Conservation (phyloP, 805 yeast genomes). For the Metschnikowia koreensis region DNA sequence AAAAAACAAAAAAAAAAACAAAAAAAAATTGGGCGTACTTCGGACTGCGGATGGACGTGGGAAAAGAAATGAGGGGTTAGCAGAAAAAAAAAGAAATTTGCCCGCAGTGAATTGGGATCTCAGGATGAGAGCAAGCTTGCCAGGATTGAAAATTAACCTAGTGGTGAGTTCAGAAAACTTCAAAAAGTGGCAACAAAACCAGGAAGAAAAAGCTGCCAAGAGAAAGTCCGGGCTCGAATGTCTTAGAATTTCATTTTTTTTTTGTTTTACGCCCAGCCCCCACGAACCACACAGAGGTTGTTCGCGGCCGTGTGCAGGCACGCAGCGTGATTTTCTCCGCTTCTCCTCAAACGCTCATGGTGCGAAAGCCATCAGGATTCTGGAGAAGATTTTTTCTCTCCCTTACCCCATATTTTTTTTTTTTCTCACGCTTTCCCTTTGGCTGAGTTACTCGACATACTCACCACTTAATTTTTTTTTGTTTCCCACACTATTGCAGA, state of each 20-base stretch:
- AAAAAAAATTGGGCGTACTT: background rate
- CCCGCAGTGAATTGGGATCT: background rate
- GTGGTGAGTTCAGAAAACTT: background rate
- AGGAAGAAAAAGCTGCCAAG: background rate
- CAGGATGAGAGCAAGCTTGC: background rate
- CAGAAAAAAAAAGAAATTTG: background rate
- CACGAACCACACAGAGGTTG: background rate
- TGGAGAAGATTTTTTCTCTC: conserved; percentile 18
- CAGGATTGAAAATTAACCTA: background rate
- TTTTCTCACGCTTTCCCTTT: conserved; percentile 7
- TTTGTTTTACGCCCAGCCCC: background rate
- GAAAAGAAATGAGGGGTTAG: conserved; percentile 1
- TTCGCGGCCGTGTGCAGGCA: conserved; percentile 4
- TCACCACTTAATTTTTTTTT: background rate
- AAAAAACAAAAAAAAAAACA: background rate
- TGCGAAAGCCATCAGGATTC: conserved; percentile 16
- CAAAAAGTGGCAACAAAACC: background rate
- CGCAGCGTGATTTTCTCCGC: conserved; percentile 16
- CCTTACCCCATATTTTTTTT: conserved; percentile 20
- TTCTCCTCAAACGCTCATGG: conserved; percentile 18
- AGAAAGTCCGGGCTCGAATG: background rate
- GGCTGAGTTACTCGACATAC: conserved; percentile 4
- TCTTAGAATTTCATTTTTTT: background rate
- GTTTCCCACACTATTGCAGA: background rate
- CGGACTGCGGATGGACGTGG: background rate